Conservation (phyloP, 306 rosid species). For the Pachyrhizus erosus region DNA sequence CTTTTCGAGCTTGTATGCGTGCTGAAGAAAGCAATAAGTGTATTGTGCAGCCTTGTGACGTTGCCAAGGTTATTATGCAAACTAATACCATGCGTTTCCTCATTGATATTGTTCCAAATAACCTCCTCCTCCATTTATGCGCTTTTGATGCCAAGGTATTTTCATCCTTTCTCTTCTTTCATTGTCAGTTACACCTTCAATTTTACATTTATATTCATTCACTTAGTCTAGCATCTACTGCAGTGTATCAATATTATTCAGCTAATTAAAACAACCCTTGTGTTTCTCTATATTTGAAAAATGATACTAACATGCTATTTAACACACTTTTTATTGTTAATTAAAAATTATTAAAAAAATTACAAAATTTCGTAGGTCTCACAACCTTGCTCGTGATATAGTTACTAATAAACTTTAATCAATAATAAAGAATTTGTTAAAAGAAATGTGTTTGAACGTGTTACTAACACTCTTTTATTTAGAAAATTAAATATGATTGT, state of each 20-base stretch:
- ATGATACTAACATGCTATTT: too few relatives aligned
- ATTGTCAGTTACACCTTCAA: not conserved
- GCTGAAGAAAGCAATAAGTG: slow-evolving; percentile 40
- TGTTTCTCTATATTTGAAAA: too few relatives aligned
- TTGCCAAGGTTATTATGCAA: slow-evolving; percentile 37
- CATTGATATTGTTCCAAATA: not conserved
- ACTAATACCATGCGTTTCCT: slow-evolving; percentile 43
- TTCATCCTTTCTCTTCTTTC: not conserved
- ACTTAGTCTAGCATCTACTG: not conserved
- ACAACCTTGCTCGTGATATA: too few relatives aligned
- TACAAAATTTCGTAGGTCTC: too few relatives aligned
- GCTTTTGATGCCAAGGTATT: not conserved
- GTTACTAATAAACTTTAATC: too few relatives aligned
- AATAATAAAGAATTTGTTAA: not conserved
- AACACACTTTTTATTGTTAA: not conserved
- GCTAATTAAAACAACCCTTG: not conserved
- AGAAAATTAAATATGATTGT: not conserved
- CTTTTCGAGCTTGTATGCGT: slow-evolving; percentile 46
- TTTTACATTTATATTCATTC: not conserved
- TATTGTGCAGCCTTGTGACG: slow-evolving; percentile 35
- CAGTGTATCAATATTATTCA: not conserved
- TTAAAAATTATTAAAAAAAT: too few relatives aligned
- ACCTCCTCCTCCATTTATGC: not conserved
- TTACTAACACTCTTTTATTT: not conserved
- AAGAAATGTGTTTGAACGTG: not conserved